Percentiles rank a stretch among this genome's conserved stretches.
Evolutionary conservation across 2,329 filamentous ascomycete species (phyloP).

Genomic region (Colletotrichum destructivum): DNA sequence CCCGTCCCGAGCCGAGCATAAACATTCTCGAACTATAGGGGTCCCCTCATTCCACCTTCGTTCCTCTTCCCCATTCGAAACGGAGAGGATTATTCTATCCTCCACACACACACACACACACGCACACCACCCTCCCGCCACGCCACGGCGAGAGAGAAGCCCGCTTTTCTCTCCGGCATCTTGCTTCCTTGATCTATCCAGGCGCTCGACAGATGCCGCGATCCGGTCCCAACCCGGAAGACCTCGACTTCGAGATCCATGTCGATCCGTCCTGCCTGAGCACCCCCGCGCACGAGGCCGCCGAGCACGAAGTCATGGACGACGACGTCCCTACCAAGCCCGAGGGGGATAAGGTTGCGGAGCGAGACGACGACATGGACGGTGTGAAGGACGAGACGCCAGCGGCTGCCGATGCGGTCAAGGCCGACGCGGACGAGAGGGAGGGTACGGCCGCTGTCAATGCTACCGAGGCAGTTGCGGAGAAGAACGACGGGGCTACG

Average conservation of each 20-base stretch:
- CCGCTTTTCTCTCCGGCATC: conserved; percentile 26
- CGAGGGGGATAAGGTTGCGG: conserved; percentile 43
- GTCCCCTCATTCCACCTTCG: conserved; percentile 9
- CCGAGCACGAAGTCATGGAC: conserved; percentile 30
- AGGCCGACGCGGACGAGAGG: neutral
- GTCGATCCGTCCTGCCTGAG: conserved; percentile 62
- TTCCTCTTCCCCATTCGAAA: neutral
- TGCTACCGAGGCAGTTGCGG: neutral
- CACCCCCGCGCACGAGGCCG: conserved; percentile 56
- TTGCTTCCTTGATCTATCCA: neutral
- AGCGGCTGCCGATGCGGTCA: neutral
- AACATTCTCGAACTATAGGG: conserved; percentile 25
- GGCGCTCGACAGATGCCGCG: conserved; percentile 28
- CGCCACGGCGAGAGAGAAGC: conserved; percentile 3
- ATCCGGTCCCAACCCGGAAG: conserved; percentile 46
- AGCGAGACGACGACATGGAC: conserved; percentile 27
- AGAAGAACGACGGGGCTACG: neutral
- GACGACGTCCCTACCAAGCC: conserved; percentile 44
- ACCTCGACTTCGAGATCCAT: conserved; percentile 64
- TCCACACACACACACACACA: no score
- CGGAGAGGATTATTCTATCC: conserved; percentile 3
- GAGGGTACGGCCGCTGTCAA: neutral
- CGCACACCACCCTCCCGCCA: neutral
- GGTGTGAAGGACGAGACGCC: neutral
- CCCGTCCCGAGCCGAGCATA: conserved; percentile 39